These are phyloP conservation scores for Hirschfeldia incana DNA, from an alignment of 345 rosid species.

Conservation along the genomic window DNA sequence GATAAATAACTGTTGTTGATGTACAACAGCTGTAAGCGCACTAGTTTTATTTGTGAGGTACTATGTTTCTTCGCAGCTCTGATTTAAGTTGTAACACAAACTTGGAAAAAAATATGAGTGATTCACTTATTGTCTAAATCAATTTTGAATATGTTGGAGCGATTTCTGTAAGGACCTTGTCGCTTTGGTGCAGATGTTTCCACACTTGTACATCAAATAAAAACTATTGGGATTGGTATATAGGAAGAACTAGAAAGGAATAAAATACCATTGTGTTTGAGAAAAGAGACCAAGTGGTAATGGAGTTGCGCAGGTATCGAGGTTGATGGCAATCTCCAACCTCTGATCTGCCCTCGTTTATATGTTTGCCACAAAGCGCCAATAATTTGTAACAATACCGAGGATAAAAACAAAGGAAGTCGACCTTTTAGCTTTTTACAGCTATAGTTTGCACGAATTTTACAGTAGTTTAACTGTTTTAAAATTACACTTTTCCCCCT, in stretches of 20 bases:
- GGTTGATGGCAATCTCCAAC: constrained; percentile 42
- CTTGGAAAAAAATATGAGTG: neutral
- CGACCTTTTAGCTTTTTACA: constrained; percentile 26
- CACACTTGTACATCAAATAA: neutral
- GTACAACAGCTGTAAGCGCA: neutral
- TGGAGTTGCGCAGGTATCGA: constrained; percentile 29
- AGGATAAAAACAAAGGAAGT: constrained; percentile 12
- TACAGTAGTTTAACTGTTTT: constrained; percentile 32
- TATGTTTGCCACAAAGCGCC: constrained; percentile 28
- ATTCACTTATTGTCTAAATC: neutral
- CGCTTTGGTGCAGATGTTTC: neutral
- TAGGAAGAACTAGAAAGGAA: neutral
- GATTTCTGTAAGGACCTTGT: neutral
- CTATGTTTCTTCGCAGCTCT: neutral
- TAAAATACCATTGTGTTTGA: neutral
- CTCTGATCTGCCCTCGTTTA: constrained; percentile 25
- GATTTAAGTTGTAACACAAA: neutral
- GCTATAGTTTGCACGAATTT: constrained; percentile 36
- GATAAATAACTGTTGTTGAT: neutral
- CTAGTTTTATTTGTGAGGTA: neutral
- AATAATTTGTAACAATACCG: constrained; percentile 23
- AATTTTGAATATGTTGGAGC: neutral
- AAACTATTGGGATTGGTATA: neutral
- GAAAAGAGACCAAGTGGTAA: constrained; percentile 23
- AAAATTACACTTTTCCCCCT: constrained; percentile 20